Evolutionary conservation across 495 filamentous ascomycete species (phyloP).

Genomic region (Lepraria neglecta): DNA sequence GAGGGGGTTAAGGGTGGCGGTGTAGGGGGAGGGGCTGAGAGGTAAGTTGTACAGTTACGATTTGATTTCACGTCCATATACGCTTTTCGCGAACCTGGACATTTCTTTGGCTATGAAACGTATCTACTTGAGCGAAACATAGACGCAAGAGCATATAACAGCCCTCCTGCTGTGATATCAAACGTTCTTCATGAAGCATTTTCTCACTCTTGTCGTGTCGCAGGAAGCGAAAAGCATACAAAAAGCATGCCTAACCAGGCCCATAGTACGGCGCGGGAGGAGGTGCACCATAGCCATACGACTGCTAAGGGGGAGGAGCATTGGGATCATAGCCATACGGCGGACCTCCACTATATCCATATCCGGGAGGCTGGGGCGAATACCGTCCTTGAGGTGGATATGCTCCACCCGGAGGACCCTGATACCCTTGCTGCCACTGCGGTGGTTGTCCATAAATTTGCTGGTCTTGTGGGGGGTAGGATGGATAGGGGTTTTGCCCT

Average conservation of each 20-base stretch:
- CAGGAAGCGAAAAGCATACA: constrained; percentile 8
- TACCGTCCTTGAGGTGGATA: constrained; percentile 16
- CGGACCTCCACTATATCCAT: constrained; percentile 15
- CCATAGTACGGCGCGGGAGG: constrained; percentile 8
- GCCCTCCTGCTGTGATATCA: background rate
- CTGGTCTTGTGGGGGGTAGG: constrained; percentile 10
- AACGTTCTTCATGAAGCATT: background rate
- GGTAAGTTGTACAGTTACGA: constrained; percentile 4
- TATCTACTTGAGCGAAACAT: background rate
- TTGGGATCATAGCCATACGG: constrained; percentile 20
- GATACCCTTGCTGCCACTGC: constrained; percentile 17
- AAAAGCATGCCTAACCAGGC: background rate
- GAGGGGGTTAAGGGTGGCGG: background rate
- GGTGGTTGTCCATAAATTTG: constrained; percentile 13
- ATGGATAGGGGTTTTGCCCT: constrained; percentile 10
- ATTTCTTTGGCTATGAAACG: no score
- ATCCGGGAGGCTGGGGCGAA: constrained; percentile 11
- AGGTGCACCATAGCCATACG: constrained; percentile 7
- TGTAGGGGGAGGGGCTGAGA: background rate
- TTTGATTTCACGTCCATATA: background rate
- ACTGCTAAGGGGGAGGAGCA: constrained; percentile 13
- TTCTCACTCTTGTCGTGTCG: constrained; percentile 6
- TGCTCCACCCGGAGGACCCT: constrained; percentile 6
- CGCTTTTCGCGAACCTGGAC: no score
- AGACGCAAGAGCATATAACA: background rate